A percentile compares a stretch with the other conserved stretches of the same genome.
Evolutionary conservation across 176 grass and related monocot species (phyloP).

Genomic region (Oryza officinalis): DNA sequence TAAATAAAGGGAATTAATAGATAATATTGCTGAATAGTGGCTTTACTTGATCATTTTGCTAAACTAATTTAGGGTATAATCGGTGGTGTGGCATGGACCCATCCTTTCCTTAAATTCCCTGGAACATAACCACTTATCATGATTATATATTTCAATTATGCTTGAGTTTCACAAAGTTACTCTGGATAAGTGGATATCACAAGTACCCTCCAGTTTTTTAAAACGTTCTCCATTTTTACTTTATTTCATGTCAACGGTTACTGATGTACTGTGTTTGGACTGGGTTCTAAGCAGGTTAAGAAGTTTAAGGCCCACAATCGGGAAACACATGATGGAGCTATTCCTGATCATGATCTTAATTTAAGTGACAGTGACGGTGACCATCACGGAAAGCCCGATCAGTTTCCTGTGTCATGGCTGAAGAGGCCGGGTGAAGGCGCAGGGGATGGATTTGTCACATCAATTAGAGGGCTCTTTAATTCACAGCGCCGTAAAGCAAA

Average conservation of each 20-base stretch:
- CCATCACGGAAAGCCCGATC: conserved; percentile 68
- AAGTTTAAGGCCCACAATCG: conserved; percentile 87
- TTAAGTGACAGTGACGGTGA: conserved; percentile 87
- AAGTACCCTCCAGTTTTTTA: not conserved
- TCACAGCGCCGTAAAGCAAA: conserved; percentile 95
- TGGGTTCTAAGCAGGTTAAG: conserved; percentile 58
- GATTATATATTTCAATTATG: conserved; percentile 22
- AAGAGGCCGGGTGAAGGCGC: conserved; percentile 88
- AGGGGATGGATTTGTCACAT: conserved; percentile 94
- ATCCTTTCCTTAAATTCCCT: conserved; percentile 15
- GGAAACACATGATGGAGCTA: conserved; percentile 61
- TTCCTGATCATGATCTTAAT: conserved; percentile 80
- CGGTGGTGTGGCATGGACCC: not conserved
- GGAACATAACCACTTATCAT: not conserved
- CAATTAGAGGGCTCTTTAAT: conserved; percentile 97
- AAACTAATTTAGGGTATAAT: not conserved
- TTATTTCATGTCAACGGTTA: not conserved
- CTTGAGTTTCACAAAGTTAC: not conserved
- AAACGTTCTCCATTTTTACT: not conserved
- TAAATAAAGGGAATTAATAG: not conserved
- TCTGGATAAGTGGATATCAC: not conserved
- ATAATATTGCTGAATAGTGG: conserved; percentile 12
- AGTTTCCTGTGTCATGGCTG: conserved; percentile 90
- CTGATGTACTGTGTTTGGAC: not conserved
- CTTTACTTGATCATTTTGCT: not conserved